These are phyloP conservation scores for Pilasporangium apinafurcum DNA, from an alignment of 352 stramenopile species.

Conservation along the genomic window DNA sequence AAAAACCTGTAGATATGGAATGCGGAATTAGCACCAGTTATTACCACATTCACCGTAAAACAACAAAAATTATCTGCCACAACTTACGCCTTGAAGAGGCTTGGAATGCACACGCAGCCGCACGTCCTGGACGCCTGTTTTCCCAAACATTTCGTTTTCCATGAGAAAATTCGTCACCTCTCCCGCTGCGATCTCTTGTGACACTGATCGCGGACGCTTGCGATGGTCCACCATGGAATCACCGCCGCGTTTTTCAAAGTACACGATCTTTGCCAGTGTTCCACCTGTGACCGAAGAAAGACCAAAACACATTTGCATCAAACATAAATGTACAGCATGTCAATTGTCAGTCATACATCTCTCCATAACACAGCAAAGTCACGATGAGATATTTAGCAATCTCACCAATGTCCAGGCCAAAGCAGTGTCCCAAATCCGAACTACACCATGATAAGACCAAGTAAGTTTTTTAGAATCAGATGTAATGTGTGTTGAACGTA, in stretches of 20 bases:
- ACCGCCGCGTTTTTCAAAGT: conserved; percentile 83
- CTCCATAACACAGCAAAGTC: neutral
- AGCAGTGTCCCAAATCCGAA: conserved; percentile 79
- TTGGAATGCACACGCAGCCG: conserved; percentile 81
- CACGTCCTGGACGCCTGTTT: conserved; percentile 84
- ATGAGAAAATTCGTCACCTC: conserved; percentile 86
- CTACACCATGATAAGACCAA: conserved; percentile 13
- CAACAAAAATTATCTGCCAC: neutral
- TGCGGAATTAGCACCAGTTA: no score
- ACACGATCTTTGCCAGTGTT: conserved; percentile 94
- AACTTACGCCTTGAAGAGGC: conserved; percentile 81
- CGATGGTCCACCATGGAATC: conserved; percentile 27
- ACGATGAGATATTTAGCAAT: neutral
- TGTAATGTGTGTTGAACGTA: conserved; percentile 13
- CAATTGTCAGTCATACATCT: conserved; percentile 5
- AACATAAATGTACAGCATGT: conserved; percentile 8
- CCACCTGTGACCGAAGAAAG: conserved; percentile 59
- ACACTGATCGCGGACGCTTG: conserved; percentile 65
- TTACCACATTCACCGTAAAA: neutral
- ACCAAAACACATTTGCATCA: neutral
- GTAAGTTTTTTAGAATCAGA: neutral
- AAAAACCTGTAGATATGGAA: conserved; percentile 70
- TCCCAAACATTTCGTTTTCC: conserved; percentile 74
- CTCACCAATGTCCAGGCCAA: conserved; percentile 78
- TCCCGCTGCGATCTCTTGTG: conserved; percentile 64